phyloP scores from a whole-genome alignment of 331 rosid species.

The Erythrophleum ivorense region DNA sequence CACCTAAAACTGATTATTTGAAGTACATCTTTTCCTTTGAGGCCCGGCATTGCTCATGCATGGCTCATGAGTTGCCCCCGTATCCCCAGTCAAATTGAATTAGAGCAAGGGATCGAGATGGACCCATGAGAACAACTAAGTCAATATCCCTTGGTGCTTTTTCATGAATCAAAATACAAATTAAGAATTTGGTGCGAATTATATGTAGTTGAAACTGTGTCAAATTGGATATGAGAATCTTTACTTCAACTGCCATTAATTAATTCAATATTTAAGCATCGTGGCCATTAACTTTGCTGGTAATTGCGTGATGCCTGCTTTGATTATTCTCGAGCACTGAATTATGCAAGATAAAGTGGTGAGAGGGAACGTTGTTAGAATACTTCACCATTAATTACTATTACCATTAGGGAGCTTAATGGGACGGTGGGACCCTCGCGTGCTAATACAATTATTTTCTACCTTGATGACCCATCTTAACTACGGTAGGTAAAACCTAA shows the following conservation, averaged over 20 bases:
- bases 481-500: slow-evolving; percentile 44
- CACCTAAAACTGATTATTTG: not conserved
- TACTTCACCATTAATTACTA: not conserved
- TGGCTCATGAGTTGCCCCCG: not conserved
- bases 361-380: not conserved
- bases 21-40: not conserved
- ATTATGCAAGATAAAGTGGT: not conserved
- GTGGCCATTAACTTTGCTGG: not conserved
- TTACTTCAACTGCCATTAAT: not conserved
- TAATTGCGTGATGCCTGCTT: slow-evolving; percentile 1
- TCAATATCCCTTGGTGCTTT: slow-evolving; percentile 2
- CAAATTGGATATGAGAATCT: not conserved
- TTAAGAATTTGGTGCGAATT: not conserved
- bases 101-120: slow-evolving; percentile 24
- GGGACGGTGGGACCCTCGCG: slow-evolving; percentile 3
- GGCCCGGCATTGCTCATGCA: slow-evolving; percentile 11
- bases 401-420: not conserved
- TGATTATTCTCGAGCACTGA: not conserved
- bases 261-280: not conserved
- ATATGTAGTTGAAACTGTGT: not conserved
- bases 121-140: slow-evolving; percentile 41
- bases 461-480: not conserved
- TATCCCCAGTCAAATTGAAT: slow-evolving; percentile 7
- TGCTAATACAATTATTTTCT: not conserved
- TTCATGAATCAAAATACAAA: not conserved